Conservation (phyloP, 2,329 filamentous ascomycete species). For the Boeremia lycopersici region DNA sequence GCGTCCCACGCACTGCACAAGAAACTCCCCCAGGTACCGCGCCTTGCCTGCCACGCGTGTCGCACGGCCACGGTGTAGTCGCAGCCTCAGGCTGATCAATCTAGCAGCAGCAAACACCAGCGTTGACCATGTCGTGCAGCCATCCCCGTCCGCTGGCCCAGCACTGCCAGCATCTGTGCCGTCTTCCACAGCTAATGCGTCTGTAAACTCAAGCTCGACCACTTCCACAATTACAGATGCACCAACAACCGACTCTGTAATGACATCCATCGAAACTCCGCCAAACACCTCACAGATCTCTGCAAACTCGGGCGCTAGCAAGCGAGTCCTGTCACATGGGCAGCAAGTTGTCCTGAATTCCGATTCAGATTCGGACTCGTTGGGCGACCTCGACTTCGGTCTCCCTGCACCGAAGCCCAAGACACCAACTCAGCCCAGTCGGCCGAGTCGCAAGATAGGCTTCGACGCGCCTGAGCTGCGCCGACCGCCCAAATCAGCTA, state of each 20-base stretch:
- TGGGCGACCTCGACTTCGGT: constrained; percentile 57
- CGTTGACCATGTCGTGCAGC: background rate
- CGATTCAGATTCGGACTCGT: constrained; percentile 70
- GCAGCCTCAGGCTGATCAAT: constrained; percentile 7
- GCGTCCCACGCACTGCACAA: constrained; percentile 3
- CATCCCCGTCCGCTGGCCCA: background rate
- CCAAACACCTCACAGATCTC: constrained; percentile 33
- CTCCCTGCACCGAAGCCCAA: constrained; percentile 17
- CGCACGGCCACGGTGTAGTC: background rate
- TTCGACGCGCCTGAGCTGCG: constrained; percentile 28
- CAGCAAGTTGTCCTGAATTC: constrained; percentile 64
- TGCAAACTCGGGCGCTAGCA: constrained; percentile 49
- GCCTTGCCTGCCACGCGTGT: background rate
- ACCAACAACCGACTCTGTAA: constrained; percentile 7
- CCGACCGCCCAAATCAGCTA: constrained; percentile 26
- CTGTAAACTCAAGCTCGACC: background rate
- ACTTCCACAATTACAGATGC: constrained; percentile 9
- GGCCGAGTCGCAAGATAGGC: constrained; percentile 17
- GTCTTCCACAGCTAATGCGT: background rate
- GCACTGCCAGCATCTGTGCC: background rate
- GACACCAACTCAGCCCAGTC: constrained; percentile 10
- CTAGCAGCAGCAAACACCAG: constrained; percentile 2
- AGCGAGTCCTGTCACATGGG: constrained; percentile 60
- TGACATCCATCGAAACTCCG: constrained; percentile 3
- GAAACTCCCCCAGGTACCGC: constrained; percentile 4